Base-by-base conservation (phyloP, 805 yeast species). In the Lipomyces spencermartinsiae region DNA sequence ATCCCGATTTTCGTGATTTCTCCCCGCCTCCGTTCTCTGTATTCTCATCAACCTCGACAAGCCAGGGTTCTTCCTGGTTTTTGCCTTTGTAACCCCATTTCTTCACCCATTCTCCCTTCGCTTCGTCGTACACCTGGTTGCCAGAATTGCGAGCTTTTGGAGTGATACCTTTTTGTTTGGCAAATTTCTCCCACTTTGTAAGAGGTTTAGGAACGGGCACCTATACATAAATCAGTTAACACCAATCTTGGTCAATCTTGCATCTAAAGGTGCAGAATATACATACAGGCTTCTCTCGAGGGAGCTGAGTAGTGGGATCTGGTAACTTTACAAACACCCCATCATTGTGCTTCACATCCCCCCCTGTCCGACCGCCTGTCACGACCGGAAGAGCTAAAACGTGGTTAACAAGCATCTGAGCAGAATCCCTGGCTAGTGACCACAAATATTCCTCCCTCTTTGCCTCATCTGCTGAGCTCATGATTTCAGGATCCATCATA, bases 1-100 rank as follows among this genome's bases (percentile, higher is more conserved):
- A 46, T 61, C 33, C 61, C 35, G 16, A 46, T 35, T 25, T 54
- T 14, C 39, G 57, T 39, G 16, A 46, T 29, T 25, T 49, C 16
- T 19, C 64, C 34, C n/a, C 37, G 22, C 14, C 58, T n/a, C 25
- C 54, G 22, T 84, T 75, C 83, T 86, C 86, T 90, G 91, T 81
- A 73, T 88, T 85, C 63, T 91, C 96, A 68, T 92, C 91, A 69
- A 94, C 91, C 81, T 95, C 99, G 66, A 94, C 98, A 76, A 92
- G 84, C 99, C 99, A 95, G 80, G 95, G 98, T 76, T 85, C 81
- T 75, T 94, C 98, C 81, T 95, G 94, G 80, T 95, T 95, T 80
- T 87, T 87, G 76, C 98, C 98, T 73, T 90, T 89, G 83, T 90
- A 94, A 69, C 99, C 99, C 99, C 99, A 95, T 80, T 93, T 94